phyloP scores from a whole-genome alignment of 2,329 filamentous ascomycete genomes.

The Cryphonectria parasitica region DNA sequence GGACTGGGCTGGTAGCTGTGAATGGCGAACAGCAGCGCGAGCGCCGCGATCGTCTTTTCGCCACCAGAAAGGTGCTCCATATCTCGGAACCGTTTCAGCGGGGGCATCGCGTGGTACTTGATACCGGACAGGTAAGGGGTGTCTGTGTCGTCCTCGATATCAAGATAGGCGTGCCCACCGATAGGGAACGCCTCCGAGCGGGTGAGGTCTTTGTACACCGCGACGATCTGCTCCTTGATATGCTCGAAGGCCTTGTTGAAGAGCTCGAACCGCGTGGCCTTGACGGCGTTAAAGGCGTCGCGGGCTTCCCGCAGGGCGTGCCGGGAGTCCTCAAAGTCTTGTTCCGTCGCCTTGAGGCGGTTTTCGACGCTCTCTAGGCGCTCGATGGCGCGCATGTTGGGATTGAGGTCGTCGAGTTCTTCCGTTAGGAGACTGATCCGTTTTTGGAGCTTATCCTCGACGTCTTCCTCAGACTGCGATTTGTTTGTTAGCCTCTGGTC shows the following conservation, averaged over 20 bases:
- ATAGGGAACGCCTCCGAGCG: conserved; percentile 88
- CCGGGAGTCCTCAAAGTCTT: conserved; percentile 87
- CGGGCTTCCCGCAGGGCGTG: conserved; percentile 73
- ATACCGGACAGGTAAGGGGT: conserved; percentile 95
- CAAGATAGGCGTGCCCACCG: conserved; percentile 86
- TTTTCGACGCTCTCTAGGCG: conserved; percentile 84
- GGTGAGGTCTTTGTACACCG: conserved; percentile 94
- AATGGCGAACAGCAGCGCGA: conserved; percentile 95
- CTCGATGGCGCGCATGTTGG: conserved; percentile 95
- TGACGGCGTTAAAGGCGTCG: conserved; percentile 82
- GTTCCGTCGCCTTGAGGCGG: conserved; percentile 80
- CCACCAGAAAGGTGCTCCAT: conserved; percentile 98
- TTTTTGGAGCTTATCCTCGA: conserved; percentile 78
- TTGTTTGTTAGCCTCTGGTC: conserved; percentile 37
- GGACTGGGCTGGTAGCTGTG: conserved; percentile 95
- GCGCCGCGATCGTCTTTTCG: conserved; percentile 97
- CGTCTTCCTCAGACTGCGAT: conserved; percentile 65
- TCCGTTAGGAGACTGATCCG: conserved; percentile 73
- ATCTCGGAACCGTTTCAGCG: conserved; percentile 95
- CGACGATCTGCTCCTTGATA: conserved; percentile 91
- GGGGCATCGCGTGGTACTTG: conserved; percentile 98
- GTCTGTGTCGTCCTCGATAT: conserved; percentile 91
- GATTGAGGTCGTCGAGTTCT: conserved; percentile 91
- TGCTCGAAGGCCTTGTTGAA: conserved; percentile 96
- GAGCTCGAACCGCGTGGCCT: conserved; percentile 80